Evolutionary conservation across 345 rosid species (phyloP).

Genomic region (Trapa incisa): DNA sequence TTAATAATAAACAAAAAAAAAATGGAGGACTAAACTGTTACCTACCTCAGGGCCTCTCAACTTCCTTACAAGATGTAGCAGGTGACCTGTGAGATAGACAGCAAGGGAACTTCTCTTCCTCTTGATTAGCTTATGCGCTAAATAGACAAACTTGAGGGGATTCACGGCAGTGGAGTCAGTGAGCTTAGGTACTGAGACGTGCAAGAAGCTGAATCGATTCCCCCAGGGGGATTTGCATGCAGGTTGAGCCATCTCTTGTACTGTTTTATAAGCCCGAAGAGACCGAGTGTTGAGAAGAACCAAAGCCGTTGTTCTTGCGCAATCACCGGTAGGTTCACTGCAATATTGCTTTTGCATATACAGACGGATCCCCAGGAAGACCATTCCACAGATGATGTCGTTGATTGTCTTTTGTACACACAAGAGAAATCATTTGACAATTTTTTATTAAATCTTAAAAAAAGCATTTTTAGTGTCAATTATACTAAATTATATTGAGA

Average conservation of each 20-base stretch:
- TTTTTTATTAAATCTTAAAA: no score
- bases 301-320: neutral
- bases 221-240: neutral
- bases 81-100: slow-evolving; percentile 15
- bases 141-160: slow-evolving; percentile 19
- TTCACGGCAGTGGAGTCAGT: neutral
- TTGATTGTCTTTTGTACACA: slow-evolving; percentile 27
- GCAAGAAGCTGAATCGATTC: slow-evolving; percentile 20
- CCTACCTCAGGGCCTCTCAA: slow-evolving; percentile 32
- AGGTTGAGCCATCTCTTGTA: slow-evolving; percentile 2
- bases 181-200: slow-evolving; percentile 21
- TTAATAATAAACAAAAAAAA: neutral
- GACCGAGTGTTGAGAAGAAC: slow-evolving; percentile 1
- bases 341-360: slow-evolving; percentile 23
- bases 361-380: slow-evolving; percentile 32
- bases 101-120: slow-evolving; percentile 21
- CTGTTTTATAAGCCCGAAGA: neutral
- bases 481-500: no score
- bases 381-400: slow-evolving; percentile 36
- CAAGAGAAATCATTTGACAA: neutral
- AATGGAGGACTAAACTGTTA: neutral
- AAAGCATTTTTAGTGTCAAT: no score
- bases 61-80: slow-evolving; percentile 19
- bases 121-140: slow-evolving; percentile 15
- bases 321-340: slow-evolving; percentile 3